Base-by-base conservation (phyloP, 768 basidiomycete genomes). In the Hydnomerulius pinastri region DNA sequence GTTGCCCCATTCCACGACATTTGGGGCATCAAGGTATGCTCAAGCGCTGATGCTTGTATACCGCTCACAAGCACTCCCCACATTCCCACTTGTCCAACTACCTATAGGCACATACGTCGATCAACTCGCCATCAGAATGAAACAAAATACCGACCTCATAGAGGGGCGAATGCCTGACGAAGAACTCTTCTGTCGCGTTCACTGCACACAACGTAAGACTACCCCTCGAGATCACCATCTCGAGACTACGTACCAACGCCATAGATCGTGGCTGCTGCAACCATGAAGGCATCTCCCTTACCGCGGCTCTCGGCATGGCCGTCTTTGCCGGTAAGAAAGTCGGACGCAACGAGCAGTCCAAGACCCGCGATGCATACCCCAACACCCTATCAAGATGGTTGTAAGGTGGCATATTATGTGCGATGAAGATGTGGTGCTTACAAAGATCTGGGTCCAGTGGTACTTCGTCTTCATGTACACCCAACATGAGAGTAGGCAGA, bases 111-210 rank as follows among this genome's bases (percentile, higher is more conserved):
- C 36, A 47, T 58, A 13, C 20, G 18, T 39, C n/a, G n/a, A 39
- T 30, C 23, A 13, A 36, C n/a, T 43, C 17, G 10, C 29, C 23
- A n/a, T 40, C 30, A 18, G 35, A 2, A n/a, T n/a, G 12, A 33
- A 36, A 4, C 11, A 39, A 4, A 12, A 38, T 18, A 39, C 58
- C 4, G 30, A 77, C 83, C 72, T 93, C 92, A 59, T 91, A 92
- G 28, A 94, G 72, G 3, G 91, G 92, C 8, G 83, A 77, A 48
- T 75, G 81, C 50, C 91, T 81, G 32, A 93, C 92, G 55, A 93
- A 82, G 66, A 88, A 89, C 60, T 93, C 92, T 65, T 94, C 92
- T 0, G 89, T 90, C 7, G 92, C 87, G 54, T 93, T 93, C 15
- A 87, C 90, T 92, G 58, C 35, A 21, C 5, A 32, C 47, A 11